Conservation (phyloP, 108 stramenopile species). For the Cyclotella distinguenda region DNA sequence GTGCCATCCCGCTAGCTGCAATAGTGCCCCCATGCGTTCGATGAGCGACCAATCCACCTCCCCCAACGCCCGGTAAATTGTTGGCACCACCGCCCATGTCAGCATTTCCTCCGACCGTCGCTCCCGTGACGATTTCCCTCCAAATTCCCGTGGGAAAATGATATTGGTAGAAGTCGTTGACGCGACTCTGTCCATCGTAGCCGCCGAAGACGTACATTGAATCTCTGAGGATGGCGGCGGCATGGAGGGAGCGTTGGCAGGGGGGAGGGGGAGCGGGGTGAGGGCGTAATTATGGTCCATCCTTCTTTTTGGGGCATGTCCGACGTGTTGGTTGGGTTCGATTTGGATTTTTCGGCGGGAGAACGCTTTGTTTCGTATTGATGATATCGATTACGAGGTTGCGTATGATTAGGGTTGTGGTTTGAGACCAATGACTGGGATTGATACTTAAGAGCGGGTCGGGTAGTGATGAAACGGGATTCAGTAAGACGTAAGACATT, state of each 20-base stretch:
- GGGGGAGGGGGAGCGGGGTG: constrained; percentile 40
- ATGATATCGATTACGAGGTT: constrained; percentile 5
- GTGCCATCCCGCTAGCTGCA: constrained; percentile 57
- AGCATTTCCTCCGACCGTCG: constrained; percentile 21
- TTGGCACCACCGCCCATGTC: constrained; percentile 26
- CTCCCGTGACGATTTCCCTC: constrained; percentile 50
- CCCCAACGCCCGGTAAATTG: constrained; percentile 20
- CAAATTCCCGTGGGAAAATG: constrained; percentile 72
- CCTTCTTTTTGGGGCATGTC: constrained; percentile 17
- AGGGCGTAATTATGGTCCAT: constrained; percentile 27
- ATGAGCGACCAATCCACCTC: constrained; percentile 52
- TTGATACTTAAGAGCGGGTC: background rate
- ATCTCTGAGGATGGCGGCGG: constrained; percentile 69
- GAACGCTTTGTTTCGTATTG: background rate
- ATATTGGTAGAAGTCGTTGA: constrained; percentile 93
- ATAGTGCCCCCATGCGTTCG: constrained; percentile 48
- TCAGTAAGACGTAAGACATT: background rate
- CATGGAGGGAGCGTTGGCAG: constrained; percentile 84
- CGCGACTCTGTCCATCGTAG: constrained; percentile 83
- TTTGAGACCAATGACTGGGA: too few species aligned
- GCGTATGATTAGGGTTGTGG: background rate
- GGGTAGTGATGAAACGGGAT: background rate
- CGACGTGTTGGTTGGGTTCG: background rate
- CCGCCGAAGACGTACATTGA: constrained; percentile 81
- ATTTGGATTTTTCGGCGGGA: background rate